phyloP scores from a whole-genome alignment of 2,329 filamentous ascomycete genomes.

The Aspergillus carbonarius region DNA sequence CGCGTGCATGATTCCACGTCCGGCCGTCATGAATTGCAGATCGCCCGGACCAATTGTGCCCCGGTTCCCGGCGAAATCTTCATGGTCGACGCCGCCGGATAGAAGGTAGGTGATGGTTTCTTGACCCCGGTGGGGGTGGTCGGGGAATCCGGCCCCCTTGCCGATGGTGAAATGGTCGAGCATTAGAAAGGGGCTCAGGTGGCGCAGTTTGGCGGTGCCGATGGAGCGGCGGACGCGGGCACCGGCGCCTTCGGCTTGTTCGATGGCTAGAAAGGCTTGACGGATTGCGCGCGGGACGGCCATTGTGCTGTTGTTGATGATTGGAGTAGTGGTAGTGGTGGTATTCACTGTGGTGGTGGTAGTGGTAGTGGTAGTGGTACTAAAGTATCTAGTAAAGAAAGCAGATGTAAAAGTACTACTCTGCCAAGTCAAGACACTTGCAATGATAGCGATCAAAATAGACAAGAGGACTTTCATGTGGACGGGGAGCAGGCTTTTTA shows the following conservation, averaged over 20 bases:
- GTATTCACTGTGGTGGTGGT: slow-evolving; percentile 7
- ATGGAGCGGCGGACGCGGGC: slow-evolving; percentile 84
- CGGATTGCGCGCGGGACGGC: slow-evolving; percentile 72
- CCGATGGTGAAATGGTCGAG: slow-evolving; percentile 86
- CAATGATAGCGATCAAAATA: slow-evolving; percentile 39
- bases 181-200: slow-evolving; percentile 94
- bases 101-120: slow-evolving; percentile 90
- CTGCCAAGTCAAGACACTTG: slow-evolving; percentile 25
- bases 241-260: slow-evolving; percentile 85
- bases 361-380: slow-evolving; percentile 17
- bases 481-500: slow-evolving; percentile 29
- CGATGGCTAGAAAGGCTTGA: slow-evolving; percentile 78
- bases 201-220: slow-evolving; percentile 76
- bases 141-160: slow-evolving; percentile 82
- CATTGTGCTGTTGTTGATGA: slow-evolving; percentile 48
- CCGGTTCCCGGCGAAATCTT: slow-evolving; percentile 83
- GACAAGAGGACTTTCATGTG: slow-evolving; percentile 39
- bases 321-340: slow-evolving; percentile 11
- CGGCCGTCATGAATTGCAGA: slow-evolving; percentile 97
- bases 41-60: slow-evolving; percentile 86
- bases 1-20: slow-evolving; percentile 86
- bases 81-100: slow-evolving; percentile 81
- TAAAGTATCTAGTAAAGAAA: not conserved
- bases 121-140: slow-evolving; percentile 80
- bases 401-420: not conserved